phyloP scores from a whole-genome alignment of 495 filamentous ascomycete genomes.

The Schizothecium vesticola region DNA sequence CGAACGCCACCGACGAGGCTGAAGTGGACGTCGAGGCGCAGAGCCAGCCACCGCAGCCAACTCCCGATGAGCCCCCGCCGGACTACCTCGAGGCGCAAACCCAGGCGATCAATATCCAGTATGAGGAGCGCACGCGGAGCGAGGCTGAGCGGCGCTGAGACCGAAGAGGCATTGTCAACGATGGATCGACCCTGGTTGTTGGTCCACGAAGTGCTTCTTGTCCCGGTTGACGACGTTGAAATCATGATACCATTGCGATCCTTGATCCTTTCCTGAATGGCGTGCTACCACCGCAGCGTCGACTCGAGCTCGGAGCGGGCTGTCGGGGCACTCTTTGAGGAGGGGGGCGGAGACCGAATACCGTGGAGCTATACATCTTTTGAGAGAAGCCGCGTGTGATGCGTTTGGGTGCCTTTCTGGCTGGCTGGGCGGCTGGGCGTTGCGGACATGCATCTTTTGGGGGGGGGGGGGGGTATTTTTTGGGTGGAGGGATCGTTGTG shows the following conservation, averaged over 20 bases:
- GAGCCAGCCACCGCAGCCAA: conserved; percentile 31
- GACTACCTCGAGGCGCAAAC: conserved; percentile 89
- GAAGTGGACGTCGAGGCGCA: conserved; percentile 8
- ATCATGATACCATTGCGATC: conserved; percentile 14
- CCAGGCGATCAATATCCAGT: conserved; percentile 56
- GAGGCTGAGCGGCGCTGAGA: conserved; percentile 40
- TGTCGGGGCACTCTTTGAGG: background rate
- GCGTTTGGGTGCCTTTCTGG: background rate
- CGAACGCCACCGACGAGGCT: conserved; percentile 9
- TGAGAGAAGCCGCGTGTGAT: background rate
- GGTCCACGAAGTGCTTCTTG: background rate
- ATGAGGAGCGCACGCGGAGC: conserved; percentile 44
- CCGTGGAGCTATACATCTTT: background rate
- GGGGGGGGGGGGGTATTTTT: background rate
- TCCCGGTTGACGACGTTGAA: background rate
- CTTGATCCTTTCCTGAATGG: background rate
- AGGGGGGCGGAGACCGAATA: background rate
- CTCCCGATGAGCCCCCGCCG: conserved; percentile 78
- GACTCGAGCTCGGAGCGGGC: background rate
- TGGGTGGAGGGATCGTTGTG: background rate
- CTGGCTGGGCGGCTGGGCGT: background rate
- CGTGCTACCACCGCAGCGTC: background rate
- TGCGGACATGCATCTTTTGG: background rate
- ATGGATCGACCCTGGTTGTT: background rate
- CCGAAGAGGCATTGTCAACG: background rate